Evolutionary conservation across 805 yeast species (phyloP), one percentile per base, ranked within the genome.

Genomic region (Dipodascus albidus): DNA sequence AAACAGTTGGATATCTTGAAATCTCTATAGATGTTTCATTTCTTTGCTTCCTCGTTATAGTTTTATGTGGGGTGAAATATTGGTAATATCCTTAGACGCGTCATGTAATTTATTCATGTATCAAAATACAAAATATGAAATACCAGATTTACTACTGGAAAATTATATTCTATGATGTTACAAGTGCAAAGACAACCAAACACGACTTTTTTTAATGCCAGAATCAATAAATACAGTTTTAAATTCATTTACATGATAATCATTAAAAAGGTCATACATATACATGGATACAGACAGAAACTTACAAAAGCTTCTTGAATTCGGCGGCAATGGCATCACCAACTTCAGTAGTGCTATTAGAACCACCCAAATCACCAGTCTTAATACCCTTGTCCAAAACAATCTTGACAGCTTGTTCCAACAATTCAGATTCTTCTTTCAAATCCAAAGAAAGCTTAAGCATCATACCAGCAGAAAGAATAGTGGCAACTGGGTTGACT

Each of bases 391-490:
- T 61, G 65, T 89, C 96, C 56, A 93, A 74, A 41, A 88, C 96
- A 57, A 73, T 74, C 57, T 80, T 80, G 27, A 93, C 98, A 19
- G 98, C 98, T 62, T 77, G 72, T 73, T 91, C 98, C 62, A 93
- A 74, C 17, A 89, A 93, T 56, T 78, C 81, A 59, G 96, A 98
- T 70, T 88, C 96, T 58, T 83, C 80, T 55, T 78, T 79, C 65
- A 88, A 72, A 67, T 87, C 83, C 67, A 93, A 79, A 19, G 97
- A 89, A 58, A 93, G 79, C 64, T 91, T 81, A 72, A 93, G 79
- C 98, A 93, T 93, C 95, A 93, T 86, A 31, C 98, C 98, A 11
- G 87, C 95, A 23, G 97, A 89, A 64, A 93, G 78, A 62, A 91
- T 90, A 22, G 97, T 87, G 52, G 98, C 99, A 54, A 91, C 72